These are phyloP conservation scores for Calvatia gigantea DNA, from an alignment of 768 basidiomycete genomes.

Conservation along the genomic window DNA sequence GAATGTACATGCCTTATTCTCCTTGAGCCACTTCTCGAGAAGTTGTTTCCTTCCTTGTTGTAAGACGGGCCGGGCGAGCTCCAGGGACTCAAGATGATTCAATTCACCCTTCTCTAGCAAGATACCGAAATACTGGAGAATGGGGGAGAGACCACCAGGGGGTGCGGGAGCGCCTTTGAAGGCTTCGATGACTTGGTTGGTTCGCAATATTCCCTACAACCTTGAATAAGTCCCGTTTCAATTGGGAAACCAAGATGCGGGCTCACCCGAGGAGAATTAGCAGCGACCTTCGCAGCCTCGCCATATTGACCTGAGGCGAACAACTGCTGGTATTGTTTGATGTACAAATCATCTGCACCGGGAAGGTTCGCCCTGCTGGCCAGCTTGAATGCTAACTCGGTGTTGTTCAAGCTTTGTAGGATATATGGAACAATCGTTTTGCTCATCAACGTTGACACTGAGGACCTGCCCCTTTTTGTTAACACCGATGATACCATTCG, in stretches of 20 bases:
- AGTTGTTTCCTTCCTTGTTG: constrained; percentile 96
- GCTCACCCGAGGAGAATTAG: constrained; percentile 87
- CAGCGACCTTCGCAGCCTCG: constrained; percentile 96
- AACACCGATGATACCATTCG: constrained; percentile 96
- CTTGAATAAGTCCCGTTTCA: constrained; percentile 9
- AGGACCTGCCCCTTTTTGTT: constrained; percentile 99
- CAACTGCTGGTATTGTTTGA: constrained; percentile 89
- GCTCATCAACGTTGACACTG: constrained; percentile 95
- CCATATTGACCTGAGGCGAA: constrained; percentile 86
- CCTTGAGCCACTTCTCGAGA: constrained; percentile 98
- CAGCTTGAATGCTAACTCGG: constrained; percentile 96
- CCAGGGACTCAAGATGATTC: constrained; percentile 93
- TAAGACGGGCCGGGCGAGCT: constrained; percentile 93
- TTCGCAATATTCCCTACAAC: constrained; percentile 85
- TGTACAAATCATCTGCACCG: constrained; percentile 95
- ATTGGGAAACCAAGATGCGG: not conserved
- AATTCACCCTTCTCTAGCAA: constrained; percentile 98
- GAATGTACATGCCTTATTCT: constrained; percentile 79
- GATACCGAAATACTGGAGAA: constrained; percentile 97
- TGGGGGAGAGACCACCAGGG: constrained; percentile 88
- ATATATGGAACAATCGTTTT: constrained; percentile 96
- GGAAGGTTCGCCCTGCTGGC: constrained; percentile 95
- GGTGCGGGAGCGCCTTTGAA: constrained; percentile 95
- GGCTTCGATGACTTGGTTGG: constrained; percentile 91
- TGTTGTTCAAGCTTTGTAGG: constrained; percentile 90